Percentiles rank a stretch among this genome's conserved stretches.
phyloP scores from a whole-genome alignment of 78 protist species.

The Diacronema lutheri region DNA sequence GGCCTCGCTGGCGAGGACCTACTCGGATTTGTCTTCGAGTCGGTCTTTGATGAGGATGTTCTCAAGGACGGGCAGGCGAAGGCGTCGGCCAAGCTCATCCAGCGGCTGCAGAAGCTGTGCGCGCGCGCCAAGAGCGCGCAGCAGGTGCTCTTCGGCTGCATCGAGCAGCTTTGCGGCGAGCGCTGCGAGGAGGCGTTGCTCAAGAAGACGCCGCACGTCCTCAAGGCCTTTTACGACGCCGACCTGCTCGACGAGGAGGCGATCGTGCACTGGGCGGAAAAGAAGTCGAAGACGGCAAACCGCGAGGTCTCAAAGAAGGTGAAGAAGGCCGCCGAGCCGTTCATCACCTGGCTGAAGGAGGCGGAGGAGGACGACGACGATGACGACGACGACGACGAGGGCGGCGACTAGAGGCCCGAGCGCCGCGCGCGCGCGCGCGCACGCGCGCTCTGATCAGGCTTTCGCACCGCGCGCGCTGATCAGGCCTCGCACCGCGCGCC shows the following conservation, averaged over 20 bases:
- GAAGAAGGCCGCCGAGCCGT: conserved; percentile 29
- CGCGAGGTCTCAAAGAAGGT: neutral
- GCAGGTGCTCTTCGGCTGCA: no score
- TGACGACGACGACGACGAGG: neutral
- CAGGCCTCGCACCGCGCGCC: no score
- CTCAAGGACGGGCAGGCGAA: no score
- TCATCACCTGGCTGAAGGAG: conserved; percentile 33
- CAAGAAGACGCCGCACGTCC: neutral
- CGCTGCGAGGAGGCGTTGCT: neutral
- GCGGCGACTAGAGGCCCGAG: no score
- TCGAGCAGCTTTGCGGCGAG: neutral
- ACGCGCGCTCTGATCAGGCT: no score
- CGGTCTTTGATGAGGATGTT: neutral
- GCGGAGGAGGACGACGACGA: conserved; percentile 34
- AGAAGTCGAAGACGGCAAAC: neutral
- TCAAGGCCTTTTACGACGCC: conserved; percentile 3
- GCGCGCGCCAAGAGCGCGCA: neutral
- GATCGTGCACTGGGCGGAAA: neutral
- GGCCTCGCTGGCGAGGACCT: neutral
- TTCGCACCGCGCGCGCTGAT: no score
- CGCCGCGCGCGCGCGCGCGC: no score
- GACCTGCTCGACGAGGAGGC: conserved; percentile 30
- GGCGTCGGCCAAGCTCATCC: neutral
- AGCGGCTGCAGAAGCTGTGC: neutral
- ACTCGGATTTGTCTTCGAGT: neutral